These are phyloP conservation scores for Pneumocystis jirovecii DNA, from an alignment of 1,139 yeast genomes.

Conservation along the genomic window DNA sequence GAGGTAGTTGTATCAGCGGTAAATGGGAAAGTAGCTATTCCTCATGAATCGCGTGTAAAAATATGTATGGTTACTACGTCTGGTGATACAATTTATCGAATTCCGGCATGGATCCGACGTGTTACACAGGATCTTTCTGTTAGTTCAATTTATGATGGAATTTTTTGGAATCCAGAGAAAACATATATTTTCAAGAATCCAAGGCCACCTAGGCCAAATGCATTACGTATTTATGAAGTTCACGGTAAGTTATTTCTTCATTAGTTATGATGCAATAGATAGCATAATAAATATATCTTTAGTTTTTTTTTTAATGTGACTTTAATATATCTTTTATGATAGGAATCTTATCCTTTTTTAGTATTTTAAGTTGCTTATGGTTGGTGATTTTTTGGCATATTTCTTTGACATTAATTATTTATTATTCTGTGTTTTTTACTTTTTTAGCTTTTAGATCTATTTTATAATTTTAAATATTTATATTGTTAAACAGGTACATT, in stretches of 20 bases:
- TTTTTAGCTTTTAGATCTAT: too few relatives aligned
- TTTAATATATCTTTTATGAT: too few relatives aligned
- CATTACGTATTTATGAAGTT: slow-evolving; percentile 80
- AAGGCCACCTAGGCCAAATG: slow-evolving; percentile 39
- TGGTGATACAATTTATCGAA: slow-evolving; percentile 59
- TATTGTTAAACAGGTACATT: too few relatives aligned
- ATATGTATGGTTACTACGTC: slow-evolving; percentile 1
- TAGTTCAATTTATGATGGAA: slow-evolving; percentile 58
- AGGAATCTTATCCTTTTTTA: too few relatives aligned
- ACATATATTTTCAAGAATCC: slow-evolving; percentile 46
- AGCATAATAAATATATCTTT: neutral
- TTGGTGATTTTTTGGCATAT: too few relatives aligned
- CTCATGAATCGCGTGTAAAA: slow-evolving; percentile 69
- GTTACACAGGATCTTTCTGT: slow-evolving; percentile 51
- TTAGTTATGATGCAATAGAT: neutral
- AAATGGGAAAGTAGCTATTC: slow-evolving; percentile 47
- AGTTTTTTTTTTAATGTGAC: too few relatives aligned
- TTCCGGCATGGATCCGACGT: slow-evolving; percentile 80
- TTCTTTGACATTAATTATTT: too few relatives aligned
- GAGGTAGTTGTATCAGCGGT: slow-evolving; percentile 36
- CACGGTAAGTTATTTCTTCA: slow-evolving; percentile 30
- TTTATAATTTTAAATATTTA: too few relatives aligned
- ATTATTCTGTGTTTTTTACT: too few relatives aligned
- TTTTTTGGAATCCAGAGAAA: slow-evolving; percentile 73
- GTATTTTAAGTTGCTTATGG: too few relatives aligned